phyloP scores from a whole-genome alignment of 352 stramenopile genomes.

The Lagenidium sp. region DNA sequence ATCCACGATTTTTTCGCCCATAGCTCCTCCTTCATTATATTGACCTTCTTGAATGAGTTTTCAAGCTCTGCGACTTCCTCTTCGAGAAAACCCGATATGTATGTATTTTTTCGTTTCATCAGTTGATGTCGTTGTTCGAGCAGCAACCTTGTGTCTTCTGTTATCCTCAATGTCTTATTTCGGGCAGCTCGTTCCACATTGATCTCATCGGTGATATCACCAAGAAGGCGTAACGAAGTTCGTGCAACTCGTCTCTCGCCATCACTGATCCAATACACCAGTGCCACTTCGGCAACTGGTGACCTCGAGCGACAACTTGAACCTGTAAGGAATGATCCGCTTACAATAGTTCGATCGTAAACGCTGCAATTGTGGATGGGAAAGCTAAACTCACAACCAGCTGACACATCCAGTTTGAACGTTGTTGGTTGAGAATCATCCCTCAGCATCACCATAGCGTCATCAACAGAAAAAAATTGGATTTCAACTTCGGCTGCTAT shows the following conservation, averaged over 20 bases:
- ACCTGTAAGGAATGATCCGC: too few species aligned
- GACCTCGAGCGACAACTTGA: too few species aligned
- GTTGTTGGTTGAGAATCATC: too few species aligned
- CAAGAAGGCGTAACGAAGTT: slow-evolving; percentile 3
- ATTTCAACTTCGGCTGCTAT: background rate
- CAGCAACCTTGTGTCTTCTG: slow-evolving; percentile 8
- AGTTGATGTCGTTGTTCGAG: slow-evolving; percentile 19
- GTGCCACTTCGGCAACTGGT: too few species aligned
- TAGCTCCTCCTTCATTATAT: slow-evolving; percentile 35
- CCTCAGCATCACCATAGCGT: background rate
- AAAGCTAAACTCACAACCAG: too few species aligned
- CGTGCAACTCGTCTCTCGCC: slow-evolving; percentile 4
- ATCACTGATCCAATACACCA: slow-evolving; percentile 2
- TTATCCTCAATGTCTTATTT: slow-evolving; percentile 10
- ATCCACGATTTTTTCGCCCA: slow-evolving; percentile 26
- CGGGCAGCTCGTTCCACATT: slow-evolving; percentile 16
- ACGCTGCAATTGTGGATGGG: too few species aligned
- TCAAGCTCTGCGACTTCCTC: slow-evolving; percentile 20
- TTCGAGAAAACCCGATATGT: slow-evolving; percentile 8
- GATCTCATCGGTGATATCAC: slow-evolving; percentile 19
- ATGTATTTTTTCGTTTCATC: slow-evolving; percentile 23
- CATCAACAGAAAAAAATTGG: background rate
- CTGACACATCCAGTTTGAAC: too few species aligned
- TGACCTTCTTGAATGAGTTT: slow-evolving; percentile 29
- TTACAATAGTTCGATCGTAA: too few species aligned